Conservation (phyloP, 768 basidiomycete genomes). For the Daedalea quercina region DNA sequence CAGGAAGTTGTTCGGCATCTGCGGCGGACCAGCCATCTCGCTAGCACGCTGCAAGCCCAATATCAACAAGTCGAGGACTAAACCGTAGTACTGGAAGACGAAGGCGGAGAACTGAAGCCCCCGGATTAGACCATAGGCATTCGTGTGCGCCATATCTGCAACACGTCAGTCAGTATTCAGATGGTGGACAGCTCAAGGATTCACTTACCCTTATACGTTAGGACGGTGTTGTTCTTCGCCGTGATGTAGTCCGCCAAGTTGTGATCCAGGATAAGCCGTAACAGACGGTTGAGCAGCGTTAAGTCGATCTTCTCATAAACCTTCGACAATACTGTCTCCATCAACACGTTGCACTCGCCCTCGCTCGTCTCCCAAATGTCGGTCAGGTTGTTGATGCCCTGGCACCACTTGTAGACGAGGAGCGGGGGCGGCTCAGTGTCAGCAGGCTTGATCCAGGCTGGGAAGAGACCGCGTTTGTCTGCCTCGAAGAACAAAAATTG, state of each 20-base stretch:
- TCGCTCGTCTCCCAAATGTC: constrained; percentile 99
- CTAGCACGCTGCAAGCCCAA: constrained; percentile 96
- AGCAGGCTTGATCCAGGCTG: constrained; percentile 98
- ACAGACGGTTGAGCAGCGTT: constrained; percentile 89
- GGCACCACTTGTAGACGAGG: constrained; percentile 99
- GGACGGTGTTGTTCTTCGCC: constrained; percentile 93
- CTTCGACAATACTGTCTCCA: constrained; percentile 97
- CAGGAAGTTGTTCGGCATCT: constrained; percentile 97
- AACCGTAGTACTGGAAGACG: constrained; percentile 98
- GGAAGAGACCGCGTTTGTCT: constrained; percentile 97
- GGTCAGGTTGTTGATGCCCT: constrained; percentile 97
- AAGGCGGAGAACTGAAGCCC: constrained; percentile 98
- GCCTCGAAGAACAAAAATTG: constrained; percentile 99
- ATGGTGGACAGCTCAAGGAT: not conserved
- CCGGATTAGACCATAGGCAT: constrained; percentile 94
- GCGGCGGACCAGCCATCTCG: constrained; percentile 98
- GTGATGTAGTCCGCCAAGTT: constrained; percentile 99
- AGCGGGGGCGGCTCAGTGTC: constrained; percentile 96
- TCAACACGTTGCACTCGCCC: constrained; percentile 96
- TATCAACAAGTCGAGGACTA: constrained; percentile 91
- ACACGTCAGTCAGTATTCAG: not conserved
- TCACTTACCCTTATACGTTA: constrained; percentile 78
- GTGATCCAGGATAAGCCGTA: constrained; percentile 96
- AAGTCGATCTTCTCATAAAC: constrained; percentile 99
- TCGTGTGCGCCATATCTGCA: constrained; percentile 96